Base-by-base conservation (phyloP, 768 basidiomycete genomes). In the Collybiopsis confluens region DNA sequence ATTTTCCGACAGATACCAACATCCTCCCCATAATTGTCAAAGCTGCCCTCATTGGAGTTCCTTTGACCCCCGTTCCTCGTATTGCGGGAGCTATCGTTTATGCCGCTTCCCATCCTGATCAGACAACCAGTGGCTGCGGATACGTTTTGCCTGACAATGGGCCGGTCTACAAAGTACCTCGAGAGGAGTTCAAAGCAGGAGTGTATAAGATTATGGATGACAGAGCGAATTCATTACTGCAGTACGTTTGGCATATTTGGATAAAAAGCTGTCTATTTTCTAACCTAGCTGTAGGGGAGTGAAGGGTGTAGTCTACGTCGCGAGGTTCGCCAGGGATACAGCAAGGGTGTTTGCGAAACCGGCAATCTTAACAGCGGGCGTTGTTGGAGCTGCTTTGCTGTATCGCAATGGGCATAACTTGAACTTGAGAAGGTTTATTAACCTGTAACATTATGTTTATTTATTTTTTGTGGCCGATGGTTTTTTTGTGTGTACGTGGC, bases 111-210 rank as follows among this genome's bases (percentile, higher is more conserved):
- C 63, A 67, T 36, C 55, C 64, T 1, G 58, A 64, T 42, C 44
- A 50, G 1, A 57, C 59, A 6, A 66, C 62, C 18, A 62, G 58
- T 33, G 68, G 68, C 13, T 60, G 58, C 15, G 57, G 61, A 24
- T 67, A 58, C 44, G 21, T 62, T 18, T 48, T 69, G 5, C 68
- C 64, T 9, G 68, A 70, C 55, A 59, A 65, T 37, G 68, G 68
- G n/a, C 60, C 60, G 1, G 64, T 64, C 1, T 59, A 64, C 35
- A 49, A 62, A 21, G 49, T 67, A 30, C 49, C 60, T 30, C 55
- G 59, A n/a, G 60, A 66, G 40, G 27, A 47, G 33, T 41, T 70
- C 4, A 53, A 42, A 16, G 50, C 41, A 28, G 67, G 68, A 18
- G 65, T 69, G 23, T 70, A 69, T 54, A 59, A 47, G 21, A 36